These are phyloP conservation scores for Mycena galopus DNA, from an alignment of 768 basidiomycete species.

Conservation along the genomic window DNA sequence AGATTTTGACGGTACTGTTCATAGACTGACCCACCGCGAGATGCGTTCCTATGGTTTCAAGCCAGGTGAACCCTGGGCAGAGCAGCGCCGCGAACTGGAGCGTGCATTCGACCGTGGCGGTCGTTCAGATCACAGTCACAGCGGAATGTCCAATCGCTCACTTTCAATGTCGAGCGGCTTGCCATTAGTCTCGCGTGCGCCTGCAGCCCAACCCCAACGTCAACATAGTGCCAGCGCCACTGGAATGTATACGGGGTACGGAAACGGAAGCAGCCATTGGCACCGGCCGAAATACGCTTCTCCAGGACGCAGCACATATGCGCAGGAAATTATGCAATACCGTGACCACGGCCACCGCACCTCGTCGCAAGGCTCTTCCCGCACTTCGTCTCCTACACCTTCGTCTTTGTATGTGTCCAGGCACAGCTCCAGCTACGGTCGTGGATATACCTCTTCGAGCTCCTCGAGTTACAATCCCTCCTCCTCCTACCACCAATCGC, in stretches of 20 bases:
- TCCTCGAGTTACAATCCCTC: conserved; percentile 14
- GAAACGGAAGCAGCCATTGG: conserved; percentile 10
- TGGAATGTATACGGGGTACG: conserved; percentile 17
- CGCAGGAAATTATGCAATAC: conserved; percentile 19
- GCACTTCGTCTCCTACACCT: not conserved
- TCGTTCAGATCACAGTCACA: conserved; percentile 9
- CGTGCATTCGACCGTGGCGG: conserved; percentile 36
- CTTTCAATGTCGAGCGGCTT: conserved; percentile 22
- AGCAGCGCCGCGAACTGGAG: conserved; percentile 46
- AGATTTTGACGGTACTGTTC: not conserved
- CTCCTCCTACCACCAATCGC: conserved; percentile 10
- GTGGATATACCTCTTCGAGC: conserved; percentile 1
- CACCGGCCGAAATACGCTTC: conserved; percentile 7
- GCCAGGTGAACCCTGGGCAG: conserved; percentile 45
- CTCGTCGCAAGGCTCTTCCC: conserved; percentile 12
- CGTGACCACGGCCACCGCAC: conserved; percentile 13
- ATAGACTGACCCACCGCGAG: conserved; percentile 38
- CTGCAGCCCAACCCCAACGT: conserved; percentile 4
- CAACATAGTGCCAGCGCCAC: conserved; percentile 2
- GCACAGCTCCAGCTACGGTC: not conserved
- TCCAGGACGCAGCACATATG: not conserved
- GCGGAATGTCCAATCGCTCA: conserved; percentile 14
- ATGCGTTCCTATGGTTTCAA: conserved; percentile 48
- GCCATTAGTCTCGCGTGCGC: not conserved
- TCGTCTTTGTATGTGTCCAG: not conserved